Percentiles rank a stretch among this genome's conserved stretches.
These are phyloP conservation scores for Leccinum fibrillosum DNA, from an alignment of 768 basidiomycete genomes.

Conservation along the genomic window DNA sequence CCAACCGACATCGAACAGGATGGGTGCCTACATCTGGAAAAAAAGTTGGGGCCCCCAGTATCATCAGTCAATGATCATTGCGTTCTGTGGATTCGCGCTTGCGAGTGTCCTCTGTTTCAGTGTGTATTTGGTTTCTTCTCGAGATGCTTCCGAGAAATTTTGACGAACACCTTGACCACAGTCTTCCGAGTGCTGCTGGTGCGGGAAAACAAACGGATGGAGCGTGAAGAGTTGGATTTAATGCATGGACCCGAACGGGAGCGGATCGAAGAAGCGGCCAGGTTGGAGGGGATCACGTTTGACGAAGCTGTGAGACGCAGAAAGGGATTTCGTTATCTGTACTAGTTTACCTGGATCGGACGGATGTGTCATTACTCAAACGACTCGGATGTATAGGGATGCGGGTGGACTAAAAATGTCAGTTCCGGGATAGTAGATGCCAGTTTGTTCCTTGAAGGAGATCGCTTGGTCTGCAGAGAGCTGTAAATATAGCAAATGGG, in stretches of 20 bases:
- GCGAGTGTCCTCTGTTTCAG: conserved; percentile 35
- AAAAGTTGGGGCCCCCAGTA: conserved; percentile 58
- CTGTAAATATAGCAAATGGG: no score
- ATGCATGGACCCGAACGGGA: conserved; percentile 44
- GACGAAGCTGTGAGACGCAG: conserved; percentile 57
- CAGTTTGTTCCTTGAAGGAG: conserved; percentile 26
- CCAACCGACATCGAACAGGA: conserved; percentile 32
- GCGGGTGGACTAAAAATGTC: not conserved
- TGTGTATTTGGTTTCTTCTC: conserved; percentile 15
- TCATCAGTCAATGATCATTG: conserved; percentile 60
- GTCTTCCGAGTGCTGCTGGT: conserved; percentile 45
- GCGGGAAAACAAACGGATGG: conserved; percentile 48
- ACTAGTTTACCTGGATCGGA: conserved; percentile 28
- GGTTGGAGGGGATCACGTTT: conserved; percentile 56
- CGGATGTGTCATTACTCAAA: not conserved
- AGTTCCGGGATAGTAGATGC: not conserved
- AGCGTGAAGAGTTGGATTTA: conserved; percentile 43
- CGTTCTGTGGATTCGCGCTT: conserved; percentile 34
- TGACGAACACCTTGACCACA: conserved; percentile 8
- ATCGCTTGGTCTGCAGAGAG: conserved; percentile 13
- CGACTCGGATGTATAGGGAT: not conserved
- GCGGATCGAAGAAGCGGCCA: conserved; percentile 56
- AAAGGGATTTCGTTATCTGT: conserved; percentile 57
- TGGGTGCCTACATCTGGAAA: conserved; percentile 64
- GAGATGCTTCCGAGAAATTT: not conserved